Evolutionary conservation across 2,329 filamentous ascomycete species (phyloP).

Genomic region (Colletotrichum costaricense): DNA sequence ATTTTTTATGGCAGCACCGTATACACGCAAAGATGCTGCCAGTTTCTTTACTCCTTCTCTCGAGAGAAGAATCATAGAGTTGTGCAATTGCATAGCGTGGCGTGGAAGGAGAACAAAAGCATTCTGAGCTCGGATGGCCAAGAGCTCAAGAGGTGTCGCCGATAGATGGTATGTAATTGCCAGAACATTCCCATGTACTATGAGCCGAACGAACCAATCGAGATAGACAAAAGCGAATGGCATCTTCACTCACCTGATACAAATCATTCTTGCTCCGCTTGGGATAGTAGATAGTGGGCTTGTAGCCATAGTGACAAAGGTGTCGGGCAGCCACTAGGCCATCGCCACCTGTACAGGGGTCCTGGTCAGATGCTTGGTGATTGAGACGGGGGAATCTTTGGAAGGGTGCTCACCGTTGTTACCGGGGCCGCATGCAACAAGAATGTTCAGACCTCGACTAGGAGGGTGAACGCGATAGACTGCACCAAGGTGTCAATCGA

Average conservation of each 20-base stretch:
- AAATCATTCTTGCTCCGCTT: conserved; percentile 92
- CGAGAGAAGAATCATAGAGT: neutral
- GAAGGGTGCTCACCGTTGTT: conserved; percentile 67
- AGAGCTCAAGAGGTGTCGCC: conserved; percentile 21
- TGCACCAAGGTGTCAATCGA: conserved; percentile 46
- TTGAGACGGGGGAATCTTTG: neutral
- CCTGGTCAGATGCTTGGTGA: conserved; percentile 32
- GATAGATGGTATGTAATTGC: conserved; percentile 16
- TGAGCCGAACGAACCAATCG: conserved; percentile 6
- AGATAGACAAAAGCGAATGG: conserved; percentile 27
- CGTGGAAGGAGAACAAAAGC: conserved; percentile 1
- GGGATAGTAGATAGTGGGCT: conserved; percentile 89
- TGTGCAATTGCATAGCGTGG: conserved; percentile 26
- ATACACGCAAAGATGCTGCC: conserved; percentile 11
- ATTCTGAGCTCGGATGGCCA: neutral
- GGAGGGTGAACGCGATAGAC: conserved; percentile 88
- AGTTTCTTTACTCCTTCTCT: conserved; percentile 22
- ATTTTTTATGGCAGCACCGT: conserved; percentile 10
- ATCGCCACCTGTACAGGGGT: conserved; percentile 76
- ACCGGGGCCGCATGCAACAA: conserved; percentile 91
- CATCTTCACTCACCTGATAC: conserved; percentile 72
- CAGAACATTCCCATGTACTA: conserved; percentile 16
- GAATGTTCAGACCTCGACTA: conserved; percentile 75
- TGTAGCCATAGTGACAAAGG: conserved; percentile 91
- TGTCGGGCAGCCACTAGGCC: conserved; percentile 95